Evolutionary conservation across 495 filamentous ascomycete species (phyloP), one percentile per base, ranked within the genome.

Genomic region (Podospora bellae-mahoneyi): DNA sequence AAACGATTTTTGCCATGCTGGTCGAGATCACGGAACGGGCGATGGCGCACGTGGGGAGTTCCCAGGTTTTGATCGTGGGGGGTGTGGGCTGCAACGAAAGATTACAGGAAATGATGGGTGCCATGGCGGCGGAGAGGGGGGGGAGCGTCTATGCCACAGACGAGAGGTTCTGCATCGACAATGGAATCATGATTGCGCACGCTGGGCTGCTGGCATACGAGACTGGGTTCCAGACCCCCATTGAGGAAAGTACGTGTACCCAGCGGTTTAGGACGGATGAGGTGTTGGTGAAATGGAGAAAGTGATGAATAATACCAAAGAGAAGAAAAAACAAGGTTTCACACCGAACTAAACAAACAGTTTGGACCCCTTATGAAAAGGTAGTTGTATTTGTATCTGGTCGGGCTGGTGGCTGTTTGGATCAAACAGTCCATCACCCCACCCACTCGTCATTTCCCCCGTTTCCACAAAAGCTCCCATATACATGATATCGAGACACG

Each of bases 131-230:
- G 54, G 93, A 96, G 76, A 83, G 96, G 44, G 91, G 93, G 19
- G 95, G 95, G 0, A 92, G 86, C 77, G 91, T 97, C 20, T 97
- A 90, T 81, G 94, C 94, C 9, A 99, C 94, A 1, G 94, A 98
- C 78, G 93, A 98, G 80, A 86, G 95, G 59, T 98, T 96, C 79
- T 98, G 95, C 74, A 99, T 99, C 70, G 96, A 99, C 80, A 99
- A 99, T 75, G 96, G 95, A 57, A 97, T 99, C 67, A 99, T 99
- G 95, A 99, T 99, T 81, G 95, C 95, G 15, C 95, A 99, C 81
- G 95, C 95, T 10, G 95, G 95, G 28, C 79, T 99, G 72, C 75
- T 97, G 69, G 93, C 92, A 7, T 96, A 90, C 74, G 81, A 85
- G 78, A 91, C 87, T 0, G 95, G 95, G 5, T 91, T 92, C 75